These are phyloP conservation scores for Psidium friedrichsthalianum DNA, from an alignment of 345 rosid genomes.

Conservation along the genomic window DNA sequence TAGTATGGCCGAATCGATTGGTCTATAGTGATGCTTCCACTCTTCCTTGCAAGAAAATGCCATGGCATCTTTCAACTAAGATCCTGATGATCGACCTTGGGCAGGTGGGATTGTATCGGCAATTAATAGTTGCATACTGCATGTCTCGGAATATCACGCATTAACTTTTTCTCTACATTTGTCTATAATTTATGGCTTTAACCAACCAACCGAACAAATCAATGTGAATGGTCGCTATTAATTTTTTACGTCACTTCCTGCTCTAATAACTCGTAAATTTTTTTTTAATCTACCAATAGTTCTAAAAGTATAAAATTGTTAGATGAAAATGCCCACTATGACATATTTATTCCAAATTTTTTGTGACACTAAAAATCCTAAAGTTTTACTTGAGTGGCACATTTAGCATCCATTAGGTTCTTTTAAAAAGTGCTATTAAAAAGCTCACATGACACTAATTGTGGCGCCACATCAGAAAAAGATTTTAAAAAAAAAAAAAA, in stretches of 20 bases:
- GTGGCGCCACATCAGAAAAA: neutral
- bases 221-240: too few species aligned
- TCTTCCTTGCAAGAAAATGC: neutral
- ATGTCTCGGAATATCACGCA: too few species aligned
- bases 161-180: neutral
- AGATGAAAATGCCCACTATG: too few species aligned
- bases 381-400: neutral
- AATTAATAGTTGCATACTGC: neutral
- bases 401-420: neutral
- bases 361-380: neutral
- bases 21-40: neutral
- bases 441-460: neutral
- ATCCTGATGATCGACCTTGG: neutral
- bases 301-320: too few species aligned
- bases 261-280: too few species aligned
- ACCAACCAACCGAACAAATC: too few species aligned
- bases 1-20: too few species aligned
- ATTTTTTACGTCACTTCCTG: too few species aligned
- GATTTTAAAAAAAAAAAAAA: too few species aligned
- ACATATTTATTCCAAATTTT: neutral
- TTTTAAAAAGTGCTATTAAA: too few species aligned
- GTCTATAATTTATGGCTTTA: too few species aligned
- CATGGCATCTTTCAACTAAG: neutral
- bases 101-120: neutral
- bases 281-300: too few species aligned